Conservation (phyloP, 805 yeast species). For the Cyberlindnera sargentensis region DNA sequence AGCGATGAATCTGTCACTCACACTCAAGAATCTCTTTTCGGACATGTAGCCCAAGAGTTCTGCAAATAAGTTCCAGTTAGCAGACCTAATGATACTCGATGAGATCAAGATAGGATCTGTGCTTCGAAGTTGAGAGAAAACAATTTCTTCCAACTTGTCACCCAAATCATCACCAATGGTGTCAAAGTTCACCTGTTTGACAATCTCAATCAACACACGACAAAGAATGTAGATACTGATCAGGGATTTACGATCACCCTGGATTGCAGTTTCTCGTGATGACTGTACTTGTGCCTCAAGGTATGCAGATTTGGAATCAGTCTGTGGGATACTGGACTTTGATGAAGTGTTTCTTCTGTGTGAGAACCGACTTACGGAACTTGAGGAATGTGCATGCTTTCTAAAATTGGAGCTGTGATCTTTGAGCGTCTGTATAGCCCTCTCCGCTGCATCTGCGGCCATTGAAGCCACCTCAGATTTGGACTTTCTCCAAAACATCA, state of each 20-base stretch:
- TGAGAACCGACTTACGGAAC: slow-evolving; percentile 27
- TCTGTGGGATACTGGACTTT: slow-evolving; percentile 34
- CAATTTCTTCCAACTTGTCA: slow-evolving; percentile 84
- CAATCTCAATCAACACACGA: slow-evolving; percentile 87
- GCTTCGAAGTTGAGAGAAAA: slow-evolving; percentile 79
- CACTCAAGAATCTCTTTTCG: slow-evolving; percentile 71
- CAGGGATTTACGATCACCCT: slow-evolving; percentile 79
- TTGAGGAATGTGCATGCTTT: slow-evolving; percentile 25
- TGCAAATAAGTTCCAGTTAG: slow-evolving; percentile 92
- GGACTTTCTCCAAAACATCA: slow-evolving; percentile 96
- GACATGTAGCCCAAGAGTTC: slow-evolving; percentile 89
- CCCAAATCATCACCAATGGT: slow-evolving; percentile 72
- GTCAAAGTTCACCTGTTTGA: slow-evolving; percentile 74
- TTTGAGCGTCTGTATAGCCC: slow-evolving; percentile 25
- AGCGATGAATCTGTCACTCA: slow-evolving; percentile 88
- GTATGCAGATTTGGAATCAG: slow-evolving; percentile 51
- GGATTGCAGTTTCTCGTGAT: slow-evolving; percentile 62
- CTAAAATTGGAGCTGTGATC: slow-evolving; percentile 25
- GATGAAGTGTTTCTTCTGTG: slow-evolving; percentile 49
- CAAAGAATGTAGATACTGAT: slow-evolving; percentile 85
- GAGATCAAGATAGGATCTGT: slow-evolving; percentile 73
- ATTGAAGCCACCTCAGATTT: slow-evolving; percentile 79
- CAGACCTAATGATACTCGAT: slow-evolving; percentile 68
- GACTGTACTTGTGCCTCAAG: slow-evolving; percentile 31
- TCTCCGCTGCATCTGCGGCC: slow-evolving; percentile 48